phyloP scores from a whole-genome alignment of 2,329 filamentous ascomycete genomes.

The Arthrinium puccinioides region DNA sequence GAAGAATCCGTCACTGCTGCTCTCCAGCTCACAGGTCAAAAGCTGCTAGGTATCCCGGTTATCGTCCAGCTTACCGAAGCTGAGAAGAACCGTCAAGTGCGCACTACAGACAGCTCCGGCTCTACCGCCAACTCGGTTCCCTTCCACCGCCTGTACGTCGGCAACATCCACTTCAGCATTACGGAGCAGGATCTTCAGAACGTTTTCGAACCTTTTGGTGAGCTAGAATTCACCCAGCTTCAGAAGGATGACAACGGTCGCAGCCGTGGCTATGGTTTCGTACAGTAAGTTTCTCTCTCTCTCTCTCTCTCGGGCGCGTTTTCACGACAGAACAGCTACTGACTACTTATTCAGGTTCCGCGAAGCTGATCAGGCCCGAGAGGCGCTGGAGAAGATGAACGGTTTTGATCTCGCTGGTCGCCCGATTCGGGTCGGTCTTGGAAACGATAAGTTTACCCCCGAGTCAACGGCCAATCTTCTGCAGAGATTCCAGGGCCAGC shows the following conservation, averaged over 20 bases:
- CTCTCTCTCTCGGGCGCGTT: not conserved
- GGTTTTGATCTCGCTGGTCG: constrained; percentile 96
- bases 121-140: constrained; percentile 77
- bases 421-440: constrained; percentile 95
- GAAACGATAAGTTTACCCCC: constrained; percentile 99
- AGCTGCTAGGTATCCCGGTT: constrained; percentile 95
- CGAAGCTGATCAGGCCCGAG: constrained; percentile 83
- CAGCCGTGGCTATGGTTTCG: constrained; percentile 94
- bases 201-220: constrained; percentile 95
- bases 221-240: constrained; percentile 93
- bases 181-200: constrained; percentile 92
- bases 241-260: constrained; percentile 91
- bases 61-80: constrained; percentile 98
- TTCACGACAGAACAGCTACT: too few species aligned
- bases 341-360: constrained; percentile 61
- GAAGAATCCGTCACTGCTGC: constrained; percentile 91
- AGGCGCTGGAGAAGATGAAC: constrained; percentile 98
- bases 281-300: constrained; percentile 65
- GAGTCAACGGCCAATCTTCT: constrained; percentile 90
- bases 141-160: constrained; percentile 96
- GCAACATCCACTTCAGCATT: constrained; percentile 99
- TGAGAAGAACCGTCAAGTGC: constrained; percentile 97
- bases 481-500: constrained; percentile 82
- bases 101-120: constrained; percentile 63
- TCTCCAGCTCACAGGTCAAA: constrained; percentile 97